phyloP scores from a whole-genome alignment of 208 protist species.

The Wallacemonas rigidus region DNA sequence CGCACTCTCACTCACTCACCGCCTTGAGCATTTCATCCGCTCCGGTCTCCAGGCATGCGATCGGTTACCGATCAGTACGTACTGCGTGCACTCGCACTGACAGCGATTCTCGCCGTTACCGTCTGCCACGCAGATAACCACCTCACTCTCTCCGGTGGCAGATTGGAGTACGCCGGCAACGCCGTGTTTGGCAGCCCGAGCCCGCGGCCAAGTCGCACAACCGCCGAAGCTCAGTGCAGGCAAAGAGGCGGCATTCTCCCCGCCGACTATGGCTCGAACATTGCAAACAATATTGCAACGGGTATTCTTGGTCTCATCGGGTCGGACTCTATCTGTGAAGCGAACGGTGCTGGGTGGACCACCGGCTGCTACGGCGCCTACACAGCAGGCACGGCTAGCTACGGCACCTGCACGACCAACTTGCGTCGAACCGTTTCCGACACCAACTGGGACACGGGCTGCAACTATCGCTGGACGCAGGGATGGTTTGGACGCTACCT shows the following conservation, averaged over 20 bases:
- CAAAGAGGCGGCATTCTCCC: neutral
- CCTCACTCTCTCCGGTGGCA: neutral
- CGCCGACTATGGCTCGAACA: neutral
- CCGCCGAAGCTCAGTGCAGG: neutral
- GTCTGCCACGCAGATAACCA: neutral
- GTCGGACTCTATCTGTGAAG: neutral
- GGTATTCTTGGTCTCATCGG: neutral
- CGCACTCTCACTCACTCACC: too few species aligned
- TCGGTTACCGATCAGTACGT: too few species aligned
- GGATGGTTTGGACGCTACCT: slow-evolving; percentile 41
- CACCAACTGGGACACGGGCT: slow-evolving; percentile 20
- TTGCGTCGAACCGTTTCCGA: neutral
- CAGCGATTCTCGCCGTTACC: neutral
- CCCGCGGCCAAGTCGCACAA: neutral
- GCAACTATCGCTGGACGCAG: slow-evolving; percentile 47
- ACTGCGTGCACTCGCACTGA: neutral
- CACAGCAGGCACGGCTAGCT: slow-evolving; percentile 12
- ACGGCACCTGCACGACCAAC: slow-evolving; percentile 8
- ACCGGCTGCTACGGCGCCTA: slow-evolving; percentile 5
- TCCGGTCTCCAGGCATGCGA: too few species aligned
- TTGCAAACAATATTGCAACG: neutral
- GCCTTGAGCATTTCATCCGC: too few species aligned
- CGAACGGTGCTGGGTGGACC: neutral
- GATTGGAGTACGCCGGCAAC: neutral
- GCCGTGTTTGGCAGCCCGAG: neutral